phyloP scores from a whole-genome alignment of 2,329 filamentous ascomycete species.

The Aspergillus tanneri region DNA sequence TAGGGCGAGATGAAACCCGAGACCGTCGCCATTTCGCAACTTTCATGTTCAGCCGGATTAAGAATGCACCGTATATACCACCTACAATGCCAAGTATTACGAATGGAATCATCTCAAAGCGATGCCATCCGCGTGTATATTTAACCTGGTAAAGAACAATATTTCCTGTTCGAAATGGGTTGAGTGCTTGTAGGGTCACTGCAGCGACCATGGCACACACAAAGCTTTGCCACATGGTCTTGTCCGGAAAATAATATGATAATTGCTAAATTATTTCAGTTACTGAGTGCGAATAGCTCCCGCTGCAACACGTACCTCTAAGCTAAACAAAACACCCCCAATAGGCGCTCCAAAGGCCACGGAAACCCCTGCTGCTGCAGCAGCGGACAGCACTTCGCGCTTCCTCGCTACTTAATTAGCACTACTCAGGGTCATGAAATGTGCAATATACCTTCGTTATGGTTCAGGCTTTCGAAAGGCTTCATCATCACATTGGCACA shows the following conservation, averaged over 20 bases:
- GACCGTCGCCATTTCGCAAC: constrained; percentile 78
- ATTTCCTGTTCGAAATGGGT: constrained; percentile 93
- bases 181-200: constrained; percentile 85
- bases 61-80: constrained; percentile 89
- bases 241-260: constrained; percentile 97
- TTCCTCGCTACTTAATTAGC: constrained; percentile 67
- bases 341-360: constrained; percentile 94
- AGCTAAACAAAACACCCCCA: constrained; percentile 88
- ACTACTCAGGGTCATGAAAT: not conserved
- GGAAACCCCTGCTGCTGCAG: constrained; percentile 87
- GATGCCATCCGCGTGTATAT: constrained; percentile 88
- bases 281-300: not conserved
- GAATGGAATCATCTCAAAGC: constrained; percentile 89
- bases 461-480: constrained; percentile 74
- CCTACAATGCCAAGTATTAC: constrained; percentile 81
- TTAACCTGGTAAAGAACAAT: constrained; percentile 95
- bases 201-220: constrained; percentile 99
- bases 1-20: constrained; percentile 67
- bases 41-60: constrained; percentile 91
- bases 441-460: constrained; percentile 70
- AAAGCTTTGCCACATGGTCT: constrained; percentile 99
- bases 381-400: constrained; percentile 87
- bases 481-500: constrained; percentile 95
- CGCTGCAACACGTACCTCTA: constrained; percentile 64
- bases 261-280: constrained; percentile 60